Evolutionary conservation across 1,284 basidiomycete species (phyloP).

Genomic region (Apiotrichum sp.): DNA sequence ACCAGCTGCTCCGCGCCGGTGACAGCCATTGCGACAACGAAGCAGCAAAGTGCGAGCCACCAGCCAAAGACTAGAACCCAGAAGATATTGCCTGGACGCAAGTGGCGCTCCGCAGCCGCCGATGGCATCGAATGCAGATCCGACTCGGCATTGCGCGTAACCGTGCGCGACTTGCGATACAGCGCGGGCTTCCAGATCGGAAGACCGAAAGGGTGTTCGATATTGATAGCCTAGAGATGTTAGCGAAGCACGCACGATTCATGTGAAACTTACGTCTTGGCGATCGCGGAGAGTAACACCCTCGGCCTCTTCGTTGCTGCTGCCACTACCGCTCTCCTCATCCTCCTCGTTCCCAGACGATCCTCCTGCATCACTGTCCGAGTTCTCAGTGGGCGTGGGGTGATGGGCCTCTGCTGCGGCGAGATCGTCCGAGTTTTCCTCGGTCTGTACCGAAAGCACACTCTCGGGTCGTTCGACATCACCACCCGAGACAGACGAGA

Average conservation of each 20-base stretch:
- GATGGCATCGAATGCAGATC: constrained; percentile 89
- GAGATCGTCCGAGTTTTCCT: constrained; percentile 14
- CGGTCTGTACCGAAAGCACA: not conserved
- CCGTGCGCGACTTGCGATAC: constrained; percentile 96
- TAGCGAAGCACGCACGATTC: constrained; percentile 1
- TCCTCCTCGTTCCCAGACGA: constrained; percentile 33
- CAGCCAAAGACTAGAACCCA: constrained; percentile 84
- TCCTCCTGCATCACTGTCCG: constrained; percentile 27
- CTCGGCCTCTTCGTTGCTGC: constrained; percentile 58
- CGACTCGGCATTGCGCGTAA: constrained; percentile 91
- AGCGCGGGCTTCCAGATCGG: constrained; percentile 99
- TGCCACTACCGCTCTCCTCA: constrained; percentile 29
- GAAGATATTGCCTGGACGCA: constrained; percentile 85
- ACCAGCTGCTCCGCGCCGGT: constrained; percentile 52
- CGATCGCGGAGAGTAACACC: constrained; percentile 88
- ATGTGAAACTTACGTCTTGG: constrained; percentile 64
- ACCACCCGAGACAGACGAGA: not conserved
- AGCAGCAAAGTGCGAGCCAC: constrained; percentile 77
- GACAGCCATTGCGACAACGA: constrained; percentile 62
- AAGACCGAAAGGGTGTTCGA: constrained; percentile 97
- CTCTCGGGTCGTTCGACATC: constrained; percentile 19
- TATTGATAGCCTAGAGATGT: constrained; percentile 65
- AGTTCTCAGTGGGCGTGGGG: constrained; percentile 11
- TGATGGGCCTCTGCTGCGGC: constrained; percentile 17
- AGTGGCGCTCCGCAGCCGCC: constrained; percentile 80